These are phyloP conservation scores for Melampsora americana DNA, from an alignment of 1,284 basidiomycete species.

Conservation along the genomic window DNA sequence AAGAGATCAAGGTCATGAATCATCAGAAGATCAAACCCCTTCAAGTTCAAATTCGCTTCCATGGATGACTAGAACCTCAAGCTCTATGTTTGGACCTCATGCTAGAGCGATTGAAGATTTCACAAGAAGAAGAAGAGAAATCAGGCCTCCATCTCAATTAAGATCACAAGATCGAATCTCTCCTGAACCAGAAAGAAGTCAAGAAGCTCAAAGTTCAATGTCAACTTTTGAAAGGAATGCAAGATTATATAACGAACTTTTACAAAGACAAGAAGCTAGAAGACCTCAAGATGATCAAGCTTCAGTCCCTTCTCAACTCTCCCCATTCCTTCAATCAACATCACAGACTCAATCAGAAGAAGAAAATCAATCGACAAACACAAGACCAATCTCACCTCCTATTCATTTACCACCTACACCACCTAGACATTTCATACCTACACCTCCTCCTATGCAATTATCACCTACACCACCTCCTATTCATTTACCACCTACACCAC, in stretches of 20 bases:
- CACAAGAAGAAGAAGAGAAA: no score
- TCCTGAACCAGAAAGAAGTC: neutral
- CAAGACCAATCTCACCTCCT: no score
- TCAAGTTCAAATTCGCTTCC: neutral
- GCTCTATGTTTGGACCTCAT: no score
- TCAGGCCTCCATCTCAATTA: no score
- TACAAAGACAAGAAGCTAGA: no score
- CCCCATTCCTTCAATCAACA: neutral
- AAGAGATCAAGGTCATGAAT: no score
- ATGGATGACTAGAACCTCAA: no score
- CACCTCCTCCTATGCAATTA: neutral
- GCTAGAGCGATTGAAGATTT: no score
- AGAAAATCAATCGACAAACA: neutral
- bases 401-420: conserved; percentile 12
- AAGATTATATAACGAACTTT: neutral
- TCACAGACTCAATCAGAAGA: neutral
- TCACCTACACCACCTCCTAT: conserved; percentile 14
- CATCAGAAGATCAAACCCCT: conserved; percentile 4
- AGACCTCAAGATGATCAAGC: no score
- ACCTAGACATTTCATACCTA: no score
- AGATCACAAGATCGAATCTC: no score
- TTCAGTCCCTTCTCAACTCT: neutral
- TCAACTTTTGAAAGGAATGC: neutral
- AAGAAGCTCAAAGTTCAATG: neutral
- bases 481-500: conserved; percentile 8